Evolutionary conservation across 2,329 filamentous ascomycete genomes (phyloP).

Genomic region (Pleurostoma richardsiae): DNA sequence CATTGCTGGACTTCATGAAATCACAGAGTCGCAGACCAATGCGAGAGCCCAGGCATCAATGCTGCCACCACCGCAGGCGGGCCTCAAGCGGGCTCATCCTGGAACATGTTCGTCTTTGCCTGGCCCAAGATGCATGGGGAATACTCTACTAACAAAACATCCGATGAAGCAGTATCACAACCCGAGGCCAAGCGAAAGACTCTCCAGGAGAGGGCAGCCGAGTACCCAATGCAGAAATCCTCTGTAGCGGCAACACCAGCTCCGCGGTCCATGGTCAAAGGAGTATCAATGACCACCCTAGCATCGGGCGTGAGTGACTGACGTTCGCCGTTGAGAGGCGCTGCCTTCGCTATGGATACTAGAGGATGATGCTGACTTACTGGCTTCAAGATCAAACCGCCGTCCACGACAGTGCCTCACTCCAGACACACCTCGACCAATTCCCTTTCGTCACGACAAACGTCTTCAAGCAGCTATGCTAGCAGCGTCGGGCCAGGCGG

Average conservation of each 20-base stretch:
- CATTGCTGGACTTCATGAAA: slow-evolving; percentile 39
- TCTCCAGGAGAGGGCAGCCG: slow-evolving; percentile 47
- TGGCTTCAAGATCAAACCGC: slow-evolving; percentile 26
- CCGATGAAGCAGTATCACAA: slow-evolving; percentile 35
- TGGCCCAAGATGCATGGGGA: slow-evolving; percentile 3
- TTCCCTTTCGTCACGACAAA: slow-evolving; percentile 32
- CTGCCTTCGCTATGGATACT: background rate
- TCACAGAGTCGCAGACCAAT: slow-evolving; percentile 58
- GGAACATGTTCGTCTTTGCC: slow-evolving; percentile 19
- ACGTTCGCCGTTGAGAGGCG: background rate
- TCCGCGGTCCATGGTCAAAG: slow-evolving; percentile 38
- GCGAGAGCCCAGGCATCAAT: slow-evolving; percentile 39
- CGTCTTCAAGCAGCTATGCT: slow-evolving; percentile 44
- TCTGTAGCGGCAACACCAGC: slow-evolving; percentile 21
- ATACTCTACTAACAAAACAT: slow-evolving; percentile 8
- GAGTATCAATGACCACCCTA: slow-evolving; percentile 21
- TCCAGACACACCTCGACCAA: slow-evolving; percentile 32
- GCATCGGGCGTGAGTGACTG: too few relatives aligned
- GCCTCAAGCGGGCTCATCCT: slow-evolving; percentile 40
- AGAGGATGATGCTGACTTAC: slow-evolving; percentile 1
- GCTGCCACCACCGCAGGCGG: slow-evolving; percentile 31
- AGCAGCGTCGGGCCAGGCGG: slow-evolving; percentile 52
- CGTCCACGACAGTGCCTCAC: slow-evolving; percentile 20
- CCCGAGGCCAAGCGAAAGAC: slow-evolving; percentile 58
- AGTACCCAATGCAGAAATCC: slow-evolving; percentile 35